A percentile compares a stretch with the other conserved stretches of the same genome.
Evolutionary conservation across 169 alveolate genomes (phyloP).

Genomic region (Miamiensis avidus): DNA sequence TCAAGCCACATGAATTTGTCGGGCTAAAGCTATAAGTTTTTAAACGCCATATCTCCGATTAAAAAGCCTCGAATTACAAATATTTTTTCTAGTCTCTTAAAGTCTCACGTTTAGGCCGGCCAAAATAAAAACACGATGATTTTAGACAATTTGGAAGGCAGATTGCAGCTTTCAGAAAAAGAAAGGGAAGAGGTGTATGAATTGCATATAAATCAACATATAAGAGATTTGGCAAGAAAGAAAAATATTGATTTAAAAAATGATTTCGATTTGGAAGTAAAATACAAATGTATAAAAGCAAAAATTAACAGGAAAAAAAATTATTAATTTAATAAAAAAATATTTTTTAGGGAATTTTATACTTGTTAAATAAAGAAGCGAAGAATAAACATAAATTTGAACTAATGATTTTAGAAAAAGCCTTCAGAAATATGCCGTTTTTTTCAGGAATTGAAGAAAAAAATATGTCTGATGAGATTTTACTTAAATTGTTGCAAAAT

Average conservation of each 20-base stretch:
- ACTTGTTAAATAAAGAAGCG: not conserved
- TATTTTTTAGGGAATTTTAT: not conserved
- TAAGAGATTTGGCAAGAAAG: not conserved
- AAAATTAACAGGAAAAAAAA: not conserved
- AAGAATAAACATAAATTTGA: not conserved
- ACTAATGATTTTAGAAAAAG: not conserved
- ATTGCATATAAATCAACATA: not conserved
- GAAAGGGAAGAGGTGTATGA: not conserved
- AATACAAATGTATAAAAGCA: too few relatives aligned
- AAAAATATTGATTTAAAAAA: not conserved
- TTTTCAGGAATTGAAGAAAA: not conserved
- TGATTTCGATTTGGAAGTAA: not conserved
- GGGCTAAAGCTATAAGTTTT: not conserved
- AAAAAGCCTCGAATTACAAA: not conserved
- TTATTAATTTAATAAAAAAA: too few relatives aligned
- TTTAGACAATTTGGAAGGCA: not conserved
- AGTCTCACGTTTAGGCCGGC: not conserved
- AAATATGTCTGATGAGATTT: not conserved
- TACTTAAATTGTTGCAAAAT: not conserved
- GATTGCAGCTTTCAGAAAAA: too few relatives aligned
- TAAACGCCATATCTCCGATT: not conserved
- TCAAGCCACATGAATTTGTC: not conserved
- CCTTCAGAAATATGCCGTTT: not conserved
- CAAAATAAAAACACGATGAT: not conserved
- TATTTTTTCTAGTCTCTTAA: too few relatives aligned